A percentile compares a stretch with the other conserved stretches of the same genome.
Conservation (phyloP, 805 yeast species). For the Candida loeiensis region DNA sequence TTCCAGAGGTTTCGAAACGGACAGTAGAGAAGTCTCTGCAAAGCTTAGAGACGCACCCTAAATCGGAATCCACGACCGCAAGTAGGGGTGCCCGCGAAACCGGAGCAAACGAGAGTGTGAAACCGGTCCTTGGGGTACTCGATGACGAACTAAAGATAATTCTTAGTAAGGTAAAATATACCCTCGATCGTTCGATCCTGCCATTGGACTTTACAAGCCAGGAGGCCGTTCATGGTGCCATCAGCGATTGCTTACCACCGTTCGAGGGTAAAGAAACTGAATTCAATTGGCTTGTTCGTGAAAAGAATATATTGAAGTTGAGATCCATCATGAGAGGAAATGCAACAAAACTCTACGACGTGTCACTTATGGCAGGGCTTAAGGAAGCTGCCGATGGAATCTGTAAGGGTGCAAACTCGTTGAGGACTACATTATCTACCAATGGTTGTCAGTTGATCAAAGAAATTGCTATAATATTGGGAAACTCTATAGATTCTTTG, state of each 20-base stretch:
- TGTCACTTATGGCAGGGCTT: slow-evolving; percentile 32
- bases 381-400: slow-evolving; percentile 49
- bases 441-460: slow-evolving; percentile 75
- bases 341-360: slow-evolving; percentile 35
- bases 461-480: slow-evolving; percentile 52
- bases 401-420: slow-evolving; percentile 61
- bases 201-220: slow-evolving; percentile 27
- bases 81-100: too few relatives aligned
- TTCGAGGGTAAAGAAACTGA: slow-evolving; percentile 83
- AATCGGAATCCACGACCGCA: too few relatives aligned
- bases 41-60: too few relatives aligned
- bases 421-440: slow-evolving; percentile 78
- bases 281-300: slow-evolving; percentile 77
- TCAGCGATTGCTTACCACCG: slow-evolving; percentile 19
- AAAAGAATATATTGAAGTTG: slow-evolving; percentile 52
- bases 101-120: too few relatives aligned
- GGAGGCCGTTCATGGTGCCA: slow-evolving; percentile 16
- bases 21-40: too few relatives aligned
- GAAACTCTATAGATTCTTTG: slow-evolving; percentile 41
- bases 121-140: too few relatives aligned
- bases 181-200: slow-evolving; percentile 35
- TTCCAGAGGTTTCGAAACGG: too few relatives aligned
- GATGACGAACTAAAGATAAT: slow-evolving; percentile 13
- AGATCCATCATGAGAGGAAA: slow-evolving; percentile 64
- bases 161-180: slow-evolving; percentile 27